A percentile compares a stretch with the other conserved stretches of the same genome.
Conservation (phyloP, 2,329 filamentous ascomycete genomes). For the Pseudocercospora macadamiae region DNA sequence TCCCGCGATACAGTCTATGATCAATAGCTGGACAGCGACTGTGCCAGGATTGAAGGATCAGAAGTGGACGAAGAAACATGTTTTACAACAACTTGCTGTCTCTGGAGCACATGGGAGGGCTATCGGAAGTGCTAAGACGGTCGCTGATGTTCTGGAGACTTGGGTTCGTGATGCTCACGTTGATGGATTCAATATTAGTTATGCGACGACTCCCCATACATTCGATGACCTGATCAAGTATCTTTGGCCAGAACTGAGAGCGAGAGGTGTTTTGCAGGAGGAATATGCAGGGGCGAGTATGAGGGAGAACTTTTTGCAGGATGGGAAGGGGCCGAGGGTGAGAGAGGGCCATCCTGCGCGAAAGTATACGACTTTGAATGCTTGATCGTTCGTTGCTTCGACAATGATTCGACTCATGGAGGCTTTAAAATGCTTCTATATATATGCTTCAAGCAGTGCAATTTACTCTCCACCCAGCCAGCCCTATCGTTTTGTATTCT, state of each 20-base stretch:
- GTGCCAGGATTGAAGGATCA: constrained; percentile 45
- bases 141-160: constrained; percentile 51
- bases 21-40: constrained; percentile 49
- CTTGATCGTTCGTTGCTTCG: no score
- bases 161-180: constrained; percentile 51
- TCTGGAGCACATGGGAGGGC: constrained; percentile 45
- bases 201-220: constrained; percentile 49
- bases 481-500: no score
- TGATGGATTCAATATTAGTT: constrained; percentile 48
- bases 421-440: no score
- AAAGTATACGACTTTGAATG: constrained; percentile 16
- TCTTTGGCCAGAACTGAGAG: constrained; percentile 42
- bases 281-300: constrained; percentile 32
- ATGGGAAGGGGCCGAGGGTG: constrained; percentile 31
- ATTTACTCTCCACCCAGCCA: no score
- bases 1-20: constrained; percentile 48
- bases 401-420: no score
- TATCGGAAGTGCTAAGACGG: constrained; percentile 45
- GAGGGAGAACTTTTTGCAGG: constrained; percentile 35
- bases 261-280: constrained; percentile 39
- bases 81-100: constrained; percentile 48
- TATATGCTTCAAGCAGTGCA: no score
- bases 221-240: constrained; percentile 44
- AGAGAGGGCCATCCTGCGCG: constrained; percentile 33
- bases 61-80: constrained; percentile 51